phyloP scores from a whole-genome alignment of 163 green algal genomes.

The Smithsoniella earleae region DNA sequence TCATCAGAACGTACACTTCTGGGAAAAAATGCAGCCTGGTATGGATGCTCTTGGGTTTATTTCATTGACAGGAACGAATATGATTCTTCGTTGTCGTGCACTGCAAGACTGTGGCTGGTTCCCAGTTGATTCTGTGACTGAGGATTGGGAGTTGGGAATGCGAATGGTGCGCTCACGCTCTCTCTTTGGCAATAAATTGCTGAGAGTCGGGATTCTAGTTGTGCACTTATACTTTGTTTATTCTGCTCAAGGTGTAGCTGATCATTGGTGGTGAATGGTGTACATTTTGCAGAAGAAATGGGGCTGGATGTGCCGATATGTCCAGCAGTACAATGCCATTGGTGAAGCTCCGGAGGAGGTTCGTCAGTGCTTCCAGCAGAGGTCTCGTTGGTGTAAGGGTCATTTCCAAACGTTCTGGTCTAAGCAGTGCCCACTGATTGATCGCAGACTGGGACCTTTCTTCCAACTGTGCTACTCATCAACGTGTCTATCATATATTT shows the following conservation, averaged over 20 bases:
- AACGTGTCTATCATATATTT: constrained; percentile 26
- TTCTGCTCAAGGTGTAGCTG: too few relatives aligned
- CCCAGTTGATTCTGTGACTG: constrained; percentile 29
- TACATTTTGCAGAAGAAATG: constrained; percentile 30
- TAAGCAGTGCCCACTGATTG: constrained; percentile 19
- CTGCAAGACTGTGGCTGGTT: constrained; percentile 29
- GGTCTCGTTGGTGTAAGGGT: constrained; percentile 33
- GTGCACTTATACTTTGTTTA: too few relatives aligned
- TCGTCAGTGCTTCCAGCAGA: constrained; percentile 29
- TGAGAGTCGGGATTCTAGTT: too few relatives aligned
- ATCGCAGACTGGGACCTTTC: background rate
- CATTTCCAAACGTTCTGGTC: constrained; percentile 37
- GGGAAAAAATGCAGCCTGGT: constrained; percentile 28
- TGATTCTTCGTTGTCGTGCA: constrained; percentile 14
- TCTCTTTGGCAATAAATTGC: too few relatives aligned
- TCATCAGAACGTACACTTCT: constrained; percentile 30
- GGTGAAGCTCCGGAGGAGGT: constrained; percentile 32
- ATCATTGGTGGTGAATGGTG: too few relatives aligned
- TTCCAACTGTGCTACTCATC: constrained; percentile 30
- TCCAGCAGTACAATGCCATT: constrained; percentile 31
- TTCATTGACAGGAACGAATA: constrained; percentile 29
- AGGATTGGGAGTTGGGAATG: constrained; percentile 34
- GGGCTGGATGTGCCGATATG: constrained; percentile 14
- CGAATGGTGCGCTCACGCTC: constrained; percentile 14
- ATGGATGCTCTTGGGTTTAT: constrained; percentile 29